Evolutionary conservation across 2,329 filamentous ascomycete genomes (phyloP).

Genomic region (Aspergillus sp.): DNA sequence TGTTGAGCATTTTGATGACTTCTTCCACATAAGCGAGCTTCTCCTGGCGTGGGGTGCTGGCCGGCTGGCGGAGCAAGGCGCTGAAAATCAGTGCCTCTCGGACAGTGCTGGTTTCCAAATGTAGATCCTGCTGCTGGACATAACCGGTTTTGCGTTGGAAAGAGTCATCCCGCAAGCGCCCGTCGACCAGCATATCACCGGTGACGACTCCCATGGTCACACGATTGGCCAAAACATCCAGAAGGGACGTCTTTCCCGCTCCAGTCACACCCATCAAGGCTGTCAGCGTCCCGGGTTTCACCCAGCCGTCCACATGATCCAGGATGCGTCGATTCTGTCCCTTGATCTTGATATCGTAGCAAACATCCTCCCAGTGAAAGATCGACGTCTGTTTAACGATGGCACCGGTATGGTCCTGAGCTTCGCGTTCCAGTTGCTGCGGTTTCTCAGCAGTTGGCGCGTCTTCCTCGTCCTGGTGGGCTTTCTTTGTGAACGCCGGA

Average conservation of each 20-base stretch:
- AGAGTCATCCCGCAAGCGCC: constrained; percentile 67
- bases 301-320: constrained; percentile 85
- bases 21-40: constrained; percentile 85
- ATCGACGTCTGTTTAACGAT: constrained; percentile 72
- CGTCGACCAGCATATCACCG: constrained; percentile 79
- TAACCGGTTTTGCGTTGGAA: constrained; percentile 57
- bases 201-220: constrained; percentile 83
- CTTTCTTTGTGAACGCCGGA: constrained; percentile 43
- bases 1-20: constrained; percentile 83
- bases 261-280: constrained; percentile 88
- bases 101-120: constrained; percentile 79
- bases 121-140: constrained; percentile 87
- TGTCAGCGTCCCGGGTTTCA: constrained; percentile 85
- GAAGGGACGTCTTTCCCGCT: constrained; percentile 84
- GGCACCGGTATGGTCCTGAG: constrained; percentile 69
- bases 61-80: constrained; percentile 78
- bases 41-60: constrained; percentile 66
- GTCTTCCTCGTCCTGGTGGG: constrained; percentile 23
- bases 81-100: constrained; percentile 83
- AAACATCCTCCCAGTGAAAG: constrained; percentile 82
- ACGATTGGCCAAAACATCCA: constrained; percentile 80
- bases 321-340: constrained; percentile 70
- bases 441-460: constrained; percentile 34
- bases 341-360: constrained; percentile 80
- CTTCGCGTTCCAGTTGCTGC: constrained; percentile 68